phyloP scores from a whole-genome alignment of 805 yeast species.

The Barnettozyma sp. region DNA sequence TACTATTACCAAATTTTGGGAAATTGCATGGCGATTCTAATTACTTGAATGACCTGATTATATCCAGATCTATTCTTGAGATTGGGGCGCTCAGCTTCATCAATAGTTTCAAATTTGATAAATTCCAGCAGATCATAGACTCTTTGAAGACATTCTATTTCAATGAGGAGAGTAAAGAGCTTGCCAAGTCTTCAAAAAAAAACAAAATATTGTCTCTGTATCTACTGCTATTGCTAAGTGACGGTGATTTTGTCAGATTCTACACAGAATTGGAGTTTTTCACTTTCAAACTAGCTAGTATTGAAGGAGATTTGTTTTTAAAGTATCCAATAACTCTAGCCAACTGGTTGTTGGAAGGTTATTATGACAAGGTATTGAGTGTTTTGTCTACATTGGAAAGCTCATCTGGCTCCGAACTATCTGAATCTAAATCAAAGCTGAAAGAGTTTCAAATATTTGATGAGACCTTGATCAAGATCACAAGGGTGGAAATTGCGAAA shows the following conservation, averaged over 20 bases:
- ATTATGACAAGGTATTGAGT: slow-evolving; percentile 72
- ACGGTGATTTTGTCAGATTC: slow-evolving; percentile 79
- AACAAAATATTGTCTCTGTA: slow-evolving; percentile 71
- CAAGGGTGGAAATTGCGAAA: slow-evolving; percentile 78
- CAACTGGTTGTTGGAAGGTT: slow-evolving; percentile 93
- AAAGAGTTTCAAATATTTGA: slow-evolving; percentile 78
- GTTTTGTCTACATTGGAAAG: slow-evolving; percentile 42
- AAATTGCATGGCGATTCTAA: slow-evolving; percentile 31
- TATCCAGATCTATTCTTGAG: slow-evolving; percentile 79
- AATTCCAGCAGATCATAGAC: slow-evolving; percentile 65
- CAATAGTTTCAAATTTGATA: slow-evolving; percentile 49
- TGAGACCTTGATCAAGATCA: slow-evolving; percentile 65
- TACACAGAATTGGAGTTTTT: slow-evolving; percentile 83
- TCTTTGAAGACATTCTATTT: slow-evolving; percentile 77
- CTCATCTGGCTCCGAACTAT: slow-evolving; percentile 35
- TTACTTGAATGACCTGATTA: slow-evolving; percentile 57
- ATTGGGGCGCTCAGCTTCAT: slow-evolving; percentile 81
- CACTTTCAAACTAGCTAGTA: slow-evolving; percentile 35
- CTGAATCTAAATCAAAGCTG: slow-evolving; percentile 32
- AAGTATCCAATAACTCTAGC: slow-evolving; percentile 85
- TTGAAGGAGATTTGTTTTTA: slow-evolving; percentile 62
- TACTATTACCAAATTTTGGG: slow-evolving; percentile 59
- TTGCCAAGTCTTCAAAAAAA: slow-evolving; percentile 48
- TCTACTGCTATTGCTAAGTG: slow-evolving; percentile 67
- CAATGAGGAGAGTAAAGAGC: slow-evolving; percentile 27